phyloP scores from a whole-genome alignment of 2,329 filamentous ascomycete genomes.

The Aspergillus felis region DNA sequence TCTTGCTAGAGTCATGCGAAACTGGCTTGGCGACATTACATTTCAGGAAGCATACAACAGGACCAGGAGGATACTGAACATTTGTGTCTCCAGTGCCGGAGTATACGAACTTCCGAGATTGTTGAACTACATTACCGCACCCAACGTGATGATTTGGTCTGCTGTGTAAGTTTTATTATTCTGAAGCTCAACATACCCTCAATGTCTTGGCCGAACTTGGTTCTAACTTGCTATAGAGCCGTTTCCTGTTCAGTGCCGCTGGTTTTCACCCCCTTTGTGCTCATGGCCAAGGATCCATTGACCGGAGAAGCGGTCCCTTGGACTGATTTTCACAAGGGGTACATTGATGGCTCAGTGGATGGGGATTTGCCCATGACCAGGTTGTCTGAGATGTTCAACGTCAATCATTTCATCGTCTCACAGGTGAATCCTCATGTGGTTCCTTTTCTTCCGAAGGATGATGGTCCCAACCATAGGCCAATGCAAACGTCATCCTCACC shows the following conservation, averaged over 20 bases:
- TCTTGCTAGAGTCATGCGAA: slow-evolving; percentile 74
- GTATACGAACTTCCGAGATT: slow-evolving; percentile 82
- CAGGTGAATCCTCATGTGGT: slow-evolving; percentile 95
- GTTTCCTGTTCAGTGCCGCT: slow-evolving; percentile 90
- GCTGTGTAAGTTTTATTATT: slow-evolving; percentile 60
- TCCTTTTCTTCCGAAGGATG: slow-evolving; percentile 75
- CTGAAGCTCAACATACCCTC: background rate
- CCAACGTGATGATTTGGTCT: slow-evolving; percentile 94
- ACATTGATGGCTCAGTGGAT: slow-evolving; percentile 93
- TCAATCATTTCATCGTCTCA: slow-evolving; percentile 96
- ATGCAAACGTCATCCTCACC: slow-evolving; percentile 32
- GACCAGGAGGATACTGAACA: slow-evolving; percentile 88
- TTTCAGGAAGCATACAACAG: slow-evolving; percentile 95
- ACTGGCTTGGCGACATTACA: slow-evolving; percentile 79
- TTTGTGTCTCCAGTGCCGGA: slow-evolving; percentile 83
- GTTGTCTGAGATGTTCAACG: slow-evolving; percentile 92
- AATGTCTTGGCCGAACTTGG: background rate
- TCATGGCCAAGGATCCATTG: slow-evolving; percentile 79
- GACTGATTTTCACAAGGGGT: slow-evolving; percentile 80
- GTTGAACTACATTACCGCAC: slow-evolving; percentile 88
- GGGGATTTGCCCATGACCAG: slow-evolving; percentile 90
- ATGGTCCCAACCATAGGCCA: slow-evolving; percentile 39
- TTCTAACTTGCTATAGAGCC: slow-evolving; percentile 46
- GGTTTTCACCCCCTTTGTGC: slow-evolving; percentile 72
- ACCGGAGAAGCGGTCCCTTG: slow-evolving; percentile 75